Evolutionary conservation across 371 early-diverging fungal genomes (phyloP).

Genomic region (Neoconidiobolus thromboides): DNA sequence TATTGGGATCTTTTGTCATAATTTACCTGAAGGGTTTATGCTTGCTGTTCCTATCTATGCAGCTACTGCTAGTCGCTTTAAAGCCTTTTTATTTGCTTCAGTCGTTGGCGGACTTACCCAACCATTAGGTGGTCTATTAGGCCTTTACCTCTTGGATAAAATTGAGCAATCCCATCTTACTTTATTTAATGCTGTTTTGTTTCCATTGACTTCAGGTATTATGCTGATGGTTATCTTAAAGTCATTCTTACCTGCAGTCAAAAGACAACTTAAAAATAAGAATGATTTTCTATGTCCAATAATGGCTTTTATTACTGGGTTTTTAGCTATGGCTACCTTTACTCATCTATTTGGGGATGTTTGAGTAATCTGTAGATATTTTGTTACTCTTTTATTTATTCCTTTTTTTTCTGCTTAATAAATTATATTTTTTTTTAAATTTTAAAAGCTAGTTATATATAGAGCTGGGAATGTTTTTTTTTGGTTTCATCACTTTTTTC

Average conservation of each 20-base stretch:
- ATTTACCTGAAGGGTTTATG: slow-evolving; percentile 60
- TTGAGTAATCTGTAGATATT: no score
- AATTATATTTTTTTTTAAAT: no score
- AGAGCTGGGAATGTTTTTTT: no score
- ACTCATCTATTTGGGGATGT: no score
- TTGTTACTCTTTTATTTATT: no score
- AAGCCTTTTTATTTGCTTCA: slow-evolving; percentile 40
- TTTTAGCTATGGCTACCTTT: no score
- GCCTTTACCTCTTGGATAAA: slow-evolving; percentile 19
- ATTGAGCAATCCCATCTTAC: slow-evolving; percentile 14
- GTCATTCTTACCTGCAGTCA: neutral
- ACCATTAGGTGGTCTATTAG: slow-evolving; percentile 37
- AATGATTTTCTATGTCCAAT: no score
- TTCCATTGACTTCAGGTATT: slow-evolving; percentile 43
- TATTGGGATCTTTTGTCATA: slow-evolving; percentile 54
- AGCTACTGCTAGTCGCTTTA: slow-evolving; percentile 30
- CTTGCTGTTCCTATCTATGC: slow-evolving; percentile 53
- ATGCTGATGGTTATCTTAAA: slow-evolving; percentile 33
- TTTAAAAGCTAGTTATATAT: no score
- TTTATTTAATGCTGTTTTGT: slow-evolving; percentile 26
- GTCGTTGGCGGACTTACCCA: slow-evolving; percentile 45
- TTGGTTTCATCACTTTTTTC: no score
- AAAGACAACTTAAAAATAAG: slow-evolving; percentile 4
- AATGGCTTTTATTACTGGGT: no score
- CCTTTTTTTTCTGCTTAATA: no score